Conservation (phyloP, 257 asterid genomes). For the Parsonsia alboflavescens region DNA sequence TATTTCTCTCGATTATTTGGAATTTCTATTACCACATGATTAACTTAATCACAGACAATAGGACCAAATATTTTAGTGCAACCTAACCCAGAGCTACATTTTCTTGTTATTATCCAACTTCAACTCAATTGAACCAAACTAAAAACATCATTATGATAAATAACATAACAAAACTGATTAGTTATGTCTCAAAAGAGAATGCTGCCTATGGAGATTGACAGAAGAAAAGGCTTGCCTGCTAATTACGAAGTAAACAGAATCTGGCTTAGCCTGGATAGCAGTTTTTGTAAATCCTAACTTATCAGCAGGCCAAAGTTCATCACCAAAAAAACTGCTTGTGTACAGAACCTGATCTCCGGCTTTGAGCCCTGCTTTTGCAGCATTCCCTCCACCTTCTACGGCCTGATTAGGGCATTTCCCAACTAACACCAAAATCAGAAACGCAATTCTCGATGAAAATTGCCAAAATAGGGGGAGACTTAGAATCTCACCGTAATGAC, state of each 20-base stretch:
- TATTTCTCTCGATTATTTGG: background rate
- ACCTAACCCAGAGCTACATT: background rate
- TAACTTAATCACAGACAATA: background rate
- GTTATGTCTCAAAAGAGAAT: background rate
- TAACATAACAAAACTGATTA: background rate
- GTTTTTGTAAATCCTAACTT: conserved; percentile 94
- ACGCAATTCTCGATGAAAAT: background rate
- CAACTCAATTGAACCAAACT: background rate
- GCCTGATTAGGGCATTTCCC: conserved; percentile 33
- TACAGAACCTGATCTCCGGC: conserved; percentile 85
- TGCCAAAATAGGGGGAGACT: background rate
- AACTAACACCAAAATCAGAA: background rate
- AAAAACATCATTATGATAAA: background rate
- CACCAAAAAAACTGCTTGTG: conserved; percentile 97
- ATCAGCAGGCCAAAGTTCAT: conserved; percentile 97
- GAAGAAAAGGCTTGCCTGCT: conserved; percentile 51
- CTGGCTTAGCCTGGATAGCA: conserved; percentile 89
- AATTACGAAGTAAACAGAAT: conserved; percentile 83
- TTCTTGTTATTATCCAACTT: background rate
- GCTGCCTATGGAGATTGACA: background rate
- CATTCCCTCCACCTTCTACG: conserved; percentile 87
- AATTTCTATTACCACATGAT: background rate
- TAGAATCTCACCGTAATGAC: conserved; percentile 63
- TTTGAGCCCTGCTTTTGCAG: conserved; percentile 94
- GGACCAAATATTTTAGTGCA: too few relatives aligned